These are phyloP conservation scores for Athelia psychrophila DNA, from an alignment of 1,284 basidiomycete species.

Conservation along the genomic window DNA sequence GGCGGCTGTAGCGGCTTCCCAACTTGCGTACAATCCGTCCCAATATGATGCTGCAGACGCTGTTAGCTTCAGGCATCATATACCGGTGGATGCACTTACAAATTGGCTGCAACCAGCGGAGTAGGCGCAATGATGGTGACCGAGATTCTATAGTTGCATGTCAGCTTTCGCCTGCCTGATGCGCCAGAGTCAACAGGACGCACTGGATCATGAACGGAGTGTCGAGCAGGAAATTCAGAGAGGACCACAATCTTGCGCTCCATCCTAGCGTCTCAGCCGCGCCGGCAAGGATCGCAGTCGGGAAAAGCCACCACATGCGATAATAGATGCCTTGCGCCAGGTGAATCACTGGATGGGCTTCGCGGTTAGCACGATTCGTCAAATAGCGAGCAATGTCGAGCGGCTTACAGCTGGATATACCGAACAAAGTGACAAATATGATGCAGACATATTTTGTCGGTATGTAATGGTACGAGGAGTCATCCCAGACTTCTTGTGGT, in stretches of 20 bases:
- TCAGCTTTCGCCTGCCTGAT: background rate
- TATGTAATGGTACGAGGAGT: background rate
- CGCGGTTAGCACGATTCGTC: background rate
- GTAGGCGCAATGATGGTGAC: slow-evolving; percentile 50
- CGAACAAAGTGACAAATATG: background rate
- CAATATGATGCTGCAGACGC: no score
- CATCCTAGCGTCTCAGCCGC: slow-evolving; percentile 52
- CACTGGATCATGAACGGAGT: slow-evolving; percentile 45
- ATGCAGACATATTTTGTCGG: background rate
- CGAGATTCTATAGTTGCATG: slow-evolving; percentile 33
- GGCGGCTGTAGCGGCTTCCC: slow-evolving; percentile 46
- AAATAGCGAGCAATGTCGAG: background rate
- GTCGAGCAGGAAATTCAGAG: slow-evolving; percentile 15
- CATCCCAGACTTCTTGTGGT: background rate
- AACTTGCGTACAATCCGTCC: slow-evolving; percentile 34
- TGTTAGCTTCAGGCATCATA: no score
- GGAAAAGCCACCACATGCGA: slow-evolving; percentile 50
- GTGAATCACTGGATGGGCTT: slow-evolving; percentile 29
- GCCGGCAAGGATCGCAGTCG: slow-evolving; percentile 48
- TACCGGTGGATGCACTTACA: no score
- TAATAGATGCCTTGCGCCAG: slow-evolving; percentile 37
- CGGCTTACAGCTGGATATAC: background rate
- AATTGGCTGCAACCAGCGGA: slow-evolving; percentile 51
- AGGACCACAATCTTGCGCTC: slow-evolving; percentile 37
- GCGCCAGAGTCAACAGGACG: slow-evolving; percentile 14